phyloP scores from a whole-genome alignment of 768 basidiomycete genomes.

The Russula sp. region DNA sequence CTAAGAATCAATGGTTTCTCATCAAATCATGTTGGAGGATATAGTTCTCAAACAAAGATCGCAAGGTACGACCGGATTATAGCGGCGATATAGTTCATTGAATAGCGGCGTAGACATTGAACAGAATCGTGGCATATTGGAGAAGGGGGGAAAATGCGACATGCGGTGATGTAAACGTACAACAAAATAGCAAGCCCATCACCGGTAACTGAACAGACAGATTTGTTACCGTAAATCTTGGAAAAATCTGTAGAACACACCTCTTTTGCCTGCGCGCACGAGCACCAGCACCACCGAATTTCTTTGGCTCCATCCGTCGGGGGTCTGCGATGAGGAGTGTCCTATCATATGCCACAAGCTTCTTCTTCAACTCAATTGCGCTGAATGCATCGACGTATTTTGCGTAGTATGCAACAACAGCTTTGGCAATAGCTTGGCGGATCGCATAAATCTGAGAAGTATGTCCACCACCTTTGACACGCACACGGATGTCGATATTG shows the following conservation, averaged over 20 bases:
- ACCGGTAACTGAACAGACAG: conserved; percentile 64
- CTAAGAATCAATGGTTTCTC: not conserved
- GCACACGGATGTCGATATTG: conserved; percentile 90
- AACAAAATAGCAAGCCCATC: conserved; percentile 36
- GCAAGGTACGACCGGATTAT: not conserved
- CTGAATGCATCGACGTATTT: conserved; percentile 98
- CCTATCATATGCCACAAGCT: conserved; percentile 91
- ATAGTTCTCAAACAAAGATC: not conserved
- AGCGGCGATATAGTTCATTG: not conserved
- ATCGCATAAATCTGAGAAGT: conserved; percentile 98
- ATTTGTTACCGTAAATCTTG: not conserved
- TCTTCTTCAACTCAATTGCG: conserved; percentile 97
- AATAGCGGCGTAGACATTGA: conserved; percentile 31
- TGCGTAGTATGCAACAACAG: conserved; percentile 95
- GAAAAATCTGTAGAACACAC: conserved; percentile 37
- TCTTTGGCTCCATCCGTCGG: conserved; percentile 98
- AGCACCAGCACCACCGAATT: conserved; percentile 97
- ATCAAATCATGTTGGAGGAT: not conserved
- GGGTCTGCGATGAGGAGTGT: conserved; percentile 88
- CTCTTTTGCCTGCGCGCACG: conserved; percentile 98
- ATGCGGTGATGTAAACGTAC: conserved; percentile 42
- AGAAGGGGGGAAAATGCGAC: conserved; percentile 34
- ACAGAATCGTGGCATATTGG: conserved; percentile 35
- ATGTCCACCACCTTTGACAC: conserved; percentile 99
- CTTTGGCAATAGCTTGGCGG: conserved; percentile 98